Evolutionary conservation across 2,329 filamentous ascomycete genomes (phyloP), one percentile per base, ranked within the genome.

Genomic region (Neonectria ditissima): DNA sequence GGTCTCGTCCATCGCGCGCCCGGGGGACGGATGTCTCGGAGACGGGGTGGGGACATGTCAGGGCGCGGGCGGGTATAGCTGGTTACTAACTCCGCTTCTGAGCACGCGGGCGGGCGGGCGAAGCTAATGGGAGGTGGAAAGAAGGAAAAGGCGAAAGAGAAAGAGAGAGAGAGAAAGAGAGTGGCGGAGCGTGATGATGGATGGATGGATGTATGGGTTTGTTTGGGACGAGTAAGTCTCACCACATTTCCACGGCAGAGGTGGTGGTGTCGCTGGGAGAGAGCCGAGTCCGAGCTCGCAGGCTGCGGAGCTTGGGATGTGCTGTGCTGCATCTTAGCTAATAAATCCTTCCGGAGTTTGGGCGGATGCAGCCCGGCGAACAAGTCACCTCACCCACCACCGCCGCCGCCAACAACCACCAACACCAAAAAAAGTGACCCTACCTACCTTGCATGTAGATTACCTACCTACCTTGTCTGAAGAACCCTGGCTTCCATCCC

Each of bases 11-110:
- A 26, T 48, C 44, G 44, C 44, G 44, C 32, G 51, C 22, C 16
- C 34, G 18, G 18, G 44, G 24, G 10, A 43, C 63, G 59, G 63
- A 65, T 62, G 59, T 10, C 50, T 62, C 63, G 59, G 63, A 47
- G 37, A 43, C 51, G 41, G 57, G 56, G 28, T n/a, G n/a, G n/a
- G n/a, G n/a, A n/a, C n/a, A 50, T 44, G 51, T 63, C 26, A 39
- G n/a, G n/a, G 45, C 55, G 6, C 30, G 30, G 30, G 30, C 51
- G 61, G 55, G 55, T 24, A 22, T 53, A 13, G 24, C 39, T 48
- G 47, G 34, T 11, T 43, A 18, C n/a, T 55, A 65, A 55, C 39
- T 65, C 62, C 62, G 62, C 48, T 55, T 28, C n/a, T 34, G 34
- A 37, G 52, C 18, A 22, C 41, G 39, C 28, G 53, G n/a, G 5